Conservation (phyloP, 768 basidiomycete species). For the Leucosporidium yakuticum region DNA sequence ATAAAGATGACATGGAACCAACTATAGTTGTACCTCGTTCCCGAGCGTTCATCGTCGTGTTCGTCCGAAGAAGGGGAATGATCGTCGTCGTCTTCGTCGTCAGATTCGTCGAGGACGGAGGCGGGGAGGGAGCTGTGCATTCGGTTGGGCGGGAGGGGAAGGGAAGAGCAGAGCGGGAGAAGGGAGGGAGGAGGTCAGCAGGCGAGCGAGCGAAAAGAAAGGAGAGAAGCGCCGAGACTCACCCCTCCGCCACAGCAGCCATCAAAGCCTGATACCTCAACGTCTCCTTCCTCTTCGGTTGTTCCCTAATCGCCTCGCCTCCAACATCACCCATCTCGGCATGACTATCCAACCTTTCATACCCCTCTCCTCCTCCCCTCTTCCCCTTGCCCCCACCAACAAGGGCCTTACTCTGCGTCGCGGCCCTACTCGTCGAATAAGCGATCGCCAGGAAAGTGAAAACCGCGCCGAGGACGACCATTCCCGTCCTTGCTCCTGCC, state of each 20-base stretch:
- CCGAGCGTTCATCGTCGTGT: slow-evolving; percentile 86
- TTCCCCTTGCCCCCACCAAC: slow-evolving; percentile 62
- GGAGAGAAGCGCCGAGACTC: slow-evolving; percentile 35
- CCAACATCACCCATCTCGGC: slow-evolving; percentile 55
- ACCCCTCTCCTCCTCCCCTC: slow-evolving; percentile 48
- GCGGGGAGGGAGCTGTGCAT: slow-evolving; percentile 73
- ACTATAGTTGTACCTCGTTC: slow-evolving; percentile 92
- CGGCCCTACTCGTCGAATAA: slow-evolving; percentile 91
- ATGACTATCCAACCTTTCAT: slow-evolving; percentile 52
- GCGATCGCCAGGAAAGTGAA: slow-evolving; percentile 99
- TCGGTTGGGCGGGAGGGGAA: neutral
- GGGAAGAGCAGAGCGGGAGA: no score
- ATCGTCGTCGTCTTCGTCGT: slow-evolving; percentile 57
- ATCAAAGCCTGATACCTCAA: slow-evolving; percentile 69
- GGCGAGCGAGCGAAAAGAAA: neutral
- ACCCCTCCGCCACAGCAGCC: slow-evolving; percentile 96
- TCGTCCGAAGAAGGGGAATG: slow-evolving; percentile 46
- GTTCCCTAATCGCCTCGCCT: slow-evolving; percentile 40
- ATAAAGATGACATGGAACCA: slow-evolving; percentile 99
- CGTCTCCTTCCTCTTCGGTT: slow-evolving; percentile 25
- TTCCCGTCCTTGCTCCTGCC: slow-evolving; percentile 69
- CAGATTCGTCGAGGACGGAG: slow-evolving; percentile 69
- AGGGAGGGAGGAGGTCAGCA: neutral
- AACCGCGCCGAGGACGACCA: slow-evolving; percentile 79
- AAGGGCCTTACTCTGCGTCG: slow-evolving; percentile 92